These are phyloP conservation scores for Xylaria curta DNA, from an alignment of 495 filamentous ascomycete genomes.

Conservation along the genomic window DNA sequence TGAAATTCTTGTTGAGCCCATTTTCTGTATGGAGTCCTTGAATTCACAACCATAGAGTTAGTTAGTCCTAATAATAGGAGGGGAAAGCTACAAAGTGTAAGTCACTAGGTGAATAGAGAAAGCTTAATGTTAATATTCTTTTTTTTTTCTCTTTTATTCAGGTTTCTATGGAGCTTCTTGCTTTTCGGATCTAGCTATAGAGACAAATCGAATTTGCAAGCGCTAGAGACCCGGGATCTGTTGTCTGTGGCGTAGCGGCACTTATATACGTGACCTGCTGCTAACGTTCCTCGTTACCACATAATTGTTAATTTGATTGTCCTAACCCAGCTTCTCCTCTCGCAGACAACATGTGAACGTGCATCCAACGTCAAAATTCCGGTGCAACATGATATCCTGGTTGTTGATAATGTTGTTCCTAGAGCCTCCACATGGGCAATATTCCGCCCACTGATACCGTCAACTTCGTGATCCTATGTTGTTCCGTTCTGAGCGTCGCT, in stretches of 20 bases:
- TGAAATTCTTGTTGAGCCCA: background rate
- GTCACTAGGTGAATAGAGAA: background rate
- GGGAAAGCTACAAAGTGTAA: background rate
- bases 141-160: slow-evolving; percentile 11
- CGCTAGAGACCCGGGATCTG: background rate
- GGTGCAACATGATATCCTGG: background rate
- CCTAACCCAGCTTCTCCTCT: background rate
- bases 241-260: background rate
- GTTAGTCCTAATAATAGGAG: background rate
- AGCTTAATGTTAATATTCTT: background rate
- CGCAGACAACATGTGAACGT: background rate
- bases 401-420: background rate
- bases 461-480: slow-evolving; percentile 9
- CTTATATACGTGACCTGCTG: background rate
- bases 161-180: background rate
- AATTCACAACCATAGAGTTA: background rate
- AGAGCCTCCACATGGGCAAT: background rate
- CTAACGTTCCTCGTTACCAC: background rate
- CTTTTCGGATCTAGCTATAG: slow-evolving; percentile 10
- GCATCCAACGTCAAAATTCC: background rate
- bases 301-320: background rate
- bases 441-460: background rate
- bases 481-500: slow-evolving; percentile 1
- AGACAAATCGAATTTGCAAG: slow-evolving; percentile 12
- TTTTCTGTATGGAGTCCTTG: background rate